Base-by-base conservation (phyloP, 768 basidiomycete genomes). In the Rhizopogon vesiculosus region DNA sequence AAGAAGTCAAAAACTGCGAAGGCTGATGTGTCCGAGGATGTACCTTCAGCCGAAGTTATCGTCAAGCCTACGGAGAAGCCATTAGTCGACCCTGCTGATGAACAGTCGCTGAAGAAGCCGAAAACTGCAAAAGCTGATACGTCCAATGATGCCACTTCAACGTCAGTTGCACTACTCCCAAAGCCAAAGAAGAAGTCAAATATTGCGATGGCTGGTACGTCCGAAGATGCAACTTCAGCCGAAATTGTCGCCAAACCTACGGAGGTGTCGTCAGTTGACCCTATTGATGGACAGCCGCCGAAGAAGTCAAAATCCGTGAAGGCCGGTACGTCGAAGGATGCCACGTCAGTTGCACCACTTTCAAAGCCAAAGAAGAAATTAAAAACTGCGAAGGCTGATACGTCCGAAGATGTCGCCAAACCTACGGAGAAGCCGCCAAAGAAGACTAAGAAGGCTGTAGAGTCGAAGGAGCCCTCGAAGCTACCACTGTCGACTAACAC, bases 301-400 rank as follows among this genome's bases (percentile, higher is more conserved):
- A 56, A 5, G 45, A 42, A 42, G 29, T 4, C 43, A 9, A 43
- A 56, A 4, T 29, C 53, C 35, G 55, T 42, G 45, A 56, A 61
- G 45, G 41, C 39, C 15, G 60, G 63, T 51, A 54, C 42, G 33
- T 48, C 57, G 25, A 60, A 58, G 22, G 54, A 60, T 22, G 18
- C 35, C 12, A 38, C 35, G 16, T 51, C 25, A 25, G 25, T 4
- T 25, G 25, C 25, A 25, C 25, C 25, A 4, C 25, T 25, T 25
- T 4, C 25, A 25, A 25, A 25, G 25, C 39, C 25, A 31, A 59
- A 53, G 42, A 63, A 63, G 49, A n/a, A n/a, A n/a, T 25, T 25
- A 25, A 57, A 39, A 19, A 55, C 45, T 10, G n/a, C 45, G 40
- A 45, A 58, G 39, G 16, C 52, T 25, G 50, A 29, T 19, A 51